Evolutionary conservation across 768 basidiomycete species (phyloP), one percentile per base, ranked within the genome.

Genomic region (Leccinum uliginosum): DNA sequence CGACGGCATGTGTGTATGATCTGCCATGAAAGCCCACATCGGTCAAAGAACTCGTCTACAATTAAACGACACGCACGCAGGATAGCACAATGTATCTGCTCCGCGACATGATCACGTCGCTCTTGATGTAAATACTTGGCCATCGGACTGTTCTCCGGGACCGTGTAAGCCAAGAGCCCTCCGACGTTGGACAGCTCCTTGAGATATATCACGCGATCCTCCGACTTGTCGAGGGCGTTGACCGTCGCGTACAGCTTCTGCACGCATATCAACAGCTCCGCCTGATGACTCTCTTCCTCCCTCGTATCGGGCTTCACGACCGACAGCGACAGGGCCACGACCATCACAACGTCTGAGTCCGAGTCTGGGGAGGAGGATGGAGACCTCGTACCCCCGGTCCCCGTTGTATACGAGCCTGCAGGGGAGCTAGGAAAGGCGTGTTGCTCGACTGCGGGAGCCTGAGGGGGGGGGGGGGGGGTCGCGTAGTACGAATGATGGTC

Each of bases 71-170:
- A 78, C 91, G 68, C 63, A 94, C 94, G 76, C 12, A 97, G 72
- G 48, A 97, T 89, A 15, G 93, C 94, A 45, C 83, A 78, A 61
- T 95, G 89, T 43, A 98, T 85, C 73, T 94, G 90, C 56, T 92
- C 89, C 6, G 93, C 93, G 21, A 97, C 81, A 5, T 81, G 83
- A 60, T 90, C 87, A 57, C 94, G 81, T 65, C 94, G 77, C 52
- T 83, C 83, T 69, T 87, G 85, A 35, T 81, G 80, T 59, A 97
- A 71, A 71, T 95, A 98, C 54, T 80, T 84, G 15, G 81, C 76
- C 64, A 93, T 78, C 0, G 87, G 80, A 63, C 91, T 92, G 35
- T 76, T 81, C 64, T 91, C 91, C 0, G 93, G 90, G 21, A 85
- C 78, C 35, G 79, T 80, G 71, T 96, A 97, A n/a, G 87, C 92